Base-by-base conservation (phyloP, 768 basidiomycete species). In the Podaxis sp. region DNA sequence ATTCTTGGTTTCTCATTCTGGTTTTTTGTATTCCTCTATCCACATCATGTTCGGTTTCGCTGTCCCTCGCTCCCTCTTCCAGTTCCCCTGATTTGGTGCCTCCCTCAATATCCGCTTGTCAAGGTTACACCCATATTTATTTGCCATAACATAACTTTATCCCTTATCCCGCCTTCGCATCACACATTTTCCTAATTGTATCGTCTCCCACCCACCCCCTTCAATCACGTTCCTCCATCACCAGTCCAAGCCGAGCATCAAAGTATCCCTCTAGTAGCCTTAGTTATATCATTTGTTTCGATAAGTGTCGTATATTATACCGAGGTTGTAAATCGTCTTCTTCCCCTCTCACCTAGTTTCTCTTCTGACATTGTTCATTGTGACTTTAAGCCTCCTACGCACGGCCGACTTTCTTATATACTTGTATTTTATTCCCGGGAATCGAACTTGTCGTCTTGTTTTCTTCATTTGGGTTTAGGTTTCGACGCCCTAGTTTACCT, bases 261-360 rank as follows among this genome's bases (percentile, higher is more conserved):
- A 59, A 20, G 58, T 54, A 62, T 41, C 52, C 40, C 40, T 33
- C 8, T 55, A 62, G 60, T 46, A 55, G 44, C 60, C 52, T n/a
- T 61, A 54, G 60, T 54, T 53, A 56, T 38, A 62, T 30, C 30
- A 36, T 20, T 26, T 62, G 60, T 62, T 60, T 60, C 51, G 59
- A 60, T 60, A 60, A 60, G 51, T 60, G 59, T 52, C 46, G 51
- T 33, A 60, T 60, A 53, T 53, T 54, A 60, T 53, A n/a, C 46
- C 50, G 20, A 48, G 53, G 28, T 40, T 54, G 59, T 60, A 52
- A 26, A 30, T 60, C 28, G n/a, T 52, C 52, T 38, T 20, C 12
- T 52, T 30, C 36, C 30, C 46, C 44, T 28, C 22, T 12, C 20
- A 17, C 49, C n/a, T 24, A 48, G 15, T 30, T 13, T 44, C 41